A percentile compares a stretch with the other conserved stretches of the same genome.
These are phyloP conservation scores for Breviolum minutum DNA, from an alignment of 73 alveolate genomes.

Conservation along the genomic window DNA sequence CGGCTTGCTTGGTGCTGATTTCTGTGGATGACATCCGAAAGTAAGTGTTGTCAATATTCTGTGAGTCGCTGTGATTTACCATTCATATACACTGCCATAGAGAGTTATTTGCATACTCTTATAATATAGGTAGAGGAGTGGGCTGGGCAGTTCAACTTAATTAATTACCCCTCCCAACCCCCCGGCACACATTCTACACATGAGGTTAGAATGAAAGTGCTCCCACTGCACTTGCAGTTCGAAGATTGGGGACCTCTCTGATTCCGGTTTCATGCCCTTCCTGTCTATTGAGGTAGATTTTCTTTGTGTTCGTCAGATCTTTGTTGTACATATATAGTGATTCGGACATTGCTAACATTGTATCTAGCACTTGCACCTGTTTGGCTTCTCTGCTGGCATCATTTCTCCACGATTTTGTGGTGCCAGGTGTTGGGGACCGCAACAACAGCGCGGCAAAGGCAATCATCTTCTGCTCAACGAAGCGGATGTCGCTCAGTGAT, in stretches of 20 bases:
- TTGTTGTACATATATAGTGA: neutral
- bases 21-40: neutral
- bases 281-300: too few species aligned
- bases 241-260: too few species aligned
- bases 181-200: too few species aligned
- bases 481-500: conserved; percentile 40
- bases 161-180: too few species aligned
- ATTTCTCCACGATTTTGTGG: neutral
- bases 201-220: too few species aligned
- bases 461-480: conserved; percentile 90
- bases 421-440: conserved; percentile 83
- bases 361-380: neutral
- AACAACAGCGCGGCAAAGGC: conserved; percentile 93
- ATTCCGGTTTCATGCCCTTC: too few species aligned
- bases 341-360: neutral
- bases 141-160: too few species aligned
- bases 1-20: neutral
- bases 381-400: neutral
- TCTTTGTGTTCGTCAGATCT: too few species aligned
- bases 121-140: too few species aligned
- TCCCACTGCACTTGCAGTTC: too few species aligned
- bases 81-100: neutral
- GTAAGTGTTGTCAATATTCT: neutral
- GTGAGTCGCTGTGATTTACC: neutral
- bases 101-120: neutral